These are phyloP conservation scores for Myriosclerotinia curreyana DNA, from an alignment of 2,329 filamentous ascomycete species.

Conservation along the genomic window DNA sequence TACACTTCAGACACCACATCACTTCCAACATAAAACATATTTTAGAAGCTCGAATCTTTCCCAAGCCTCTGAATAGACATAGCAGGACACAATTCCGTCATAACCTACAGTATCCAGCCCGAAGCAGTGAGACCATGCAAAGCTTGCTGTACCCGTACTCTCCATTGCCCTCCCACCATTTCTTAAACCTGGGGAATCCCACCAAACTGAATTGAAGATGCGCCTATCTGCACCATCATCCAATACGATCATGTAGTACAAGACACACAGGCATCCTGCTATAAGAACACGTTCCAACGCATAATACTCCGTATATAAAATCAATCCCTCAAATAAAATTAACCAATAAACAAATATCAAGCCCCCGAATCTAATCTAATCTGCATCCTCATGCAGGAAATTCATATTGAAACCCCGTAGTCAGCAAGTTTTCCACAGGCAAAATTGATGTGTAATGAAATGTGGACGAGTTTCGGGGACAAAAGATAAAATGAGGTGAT, in stretches of 20 bases:
- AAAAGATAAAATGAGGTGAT: too few relatives aligned
- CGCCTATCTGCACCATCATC: too few relatives aligned
- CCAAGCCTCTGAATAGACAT: background rate
- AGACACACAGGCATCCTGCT: too few relatives aligned
- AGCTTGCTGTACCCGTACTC: too few relatives aligned
- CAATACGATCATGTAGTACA: too few relatives aligned
- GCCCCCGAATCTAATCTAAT: conserved; percentile 5
- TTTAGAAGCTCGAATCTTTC: background rate
- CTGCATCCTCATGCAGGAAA: background rate
- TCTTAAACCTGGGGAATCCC: too few relatives aligned
- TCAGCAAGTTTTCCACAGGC: background rate
- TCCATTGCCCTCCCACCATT: too few relatives aligned
- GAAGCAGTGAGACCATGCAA: background rate
- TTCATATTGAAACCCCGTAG: background rate
- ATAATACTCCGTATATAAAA: background rate
- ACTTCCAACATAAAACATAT: background rate
- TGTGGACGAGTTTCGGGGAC: background rate
- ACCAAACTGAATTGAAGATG: too few relatives aligned
- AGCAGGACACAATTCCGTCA: background rate
- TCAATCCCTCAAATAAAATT: background rate
- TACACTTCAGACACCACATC: background rate
- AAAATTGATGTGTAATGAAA: background rate
- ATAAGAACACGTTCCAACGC: background rate
- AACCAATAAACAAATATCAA: background rate
- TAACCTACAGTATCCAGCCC: too few relatives aligned